Evolutionary conservation across 2,329 filamentous ascomycete genomes (phyloP).

Genomic region (Aureobasidium sp.): DNA sequence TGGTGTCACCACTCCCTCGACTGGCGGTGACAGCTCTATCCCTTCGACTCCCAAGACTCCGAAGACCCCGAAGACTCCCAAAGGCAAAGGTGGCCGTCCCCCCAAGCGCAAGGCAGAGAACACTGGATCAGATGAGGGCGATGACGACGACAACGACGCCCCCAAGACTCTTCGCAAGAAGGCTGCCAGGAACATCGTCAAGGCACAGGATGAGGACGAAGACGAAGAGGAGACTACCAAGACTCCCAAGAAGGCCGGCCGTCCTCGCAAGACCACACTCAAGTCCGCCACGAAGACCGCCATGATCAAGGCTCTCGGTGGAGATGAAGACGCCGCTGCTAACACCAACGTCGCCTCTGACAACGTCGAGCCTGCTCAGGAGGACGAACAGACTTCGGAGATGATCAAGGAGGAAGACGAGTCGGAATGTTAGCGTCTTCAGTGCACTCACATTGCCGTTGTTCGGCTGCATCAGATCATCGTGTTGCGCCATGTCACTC

Average conservation of each 20-base stretch:
- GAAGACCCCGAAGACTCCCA: constrained; percentile 9
- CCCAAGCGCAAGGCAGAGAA: constrained; percentile 15
- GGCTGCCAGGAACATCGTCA: not conserved
- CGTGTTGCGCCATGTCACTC: not conserved
- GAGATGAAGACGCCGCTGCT: not conserved
- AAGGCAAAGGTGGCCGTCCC: not conserved
- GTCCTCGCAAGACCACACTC: constrained; percentile 4
- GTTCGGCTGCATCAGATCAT: not conserved
- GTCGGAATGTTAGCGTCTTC: not conserved
- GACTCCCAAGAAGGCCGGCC: constrained; percentile 3
- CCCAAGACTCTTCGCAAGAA: constrained; percentile 7
- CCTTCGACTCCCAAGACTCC: constrained; percentile 8
- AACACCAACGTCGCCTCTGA: not conserved
- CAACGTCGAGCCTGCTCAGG: not conserved
- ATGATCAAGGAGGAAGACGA: not conserved
- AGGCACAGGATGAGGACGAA: not conserved
- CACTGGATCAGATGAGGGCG: constrained; percentile 1
- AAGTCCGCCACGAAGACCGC: not conserved
- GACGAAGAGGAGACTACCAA: not conserved
- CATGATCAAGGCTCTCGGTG: not conserved
- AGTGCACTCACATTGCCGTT: not conserved
- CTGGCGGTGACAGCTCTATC: not conserved
- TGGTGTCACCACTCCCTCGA: not conserved
- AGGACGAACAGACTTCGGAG: not conserved
- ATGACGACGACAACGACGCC: not conserved